Evolutionary conservation across 805 yeast genomes (phyloP).

Genomic region (Hermanozyma aechmeae): DNA sequence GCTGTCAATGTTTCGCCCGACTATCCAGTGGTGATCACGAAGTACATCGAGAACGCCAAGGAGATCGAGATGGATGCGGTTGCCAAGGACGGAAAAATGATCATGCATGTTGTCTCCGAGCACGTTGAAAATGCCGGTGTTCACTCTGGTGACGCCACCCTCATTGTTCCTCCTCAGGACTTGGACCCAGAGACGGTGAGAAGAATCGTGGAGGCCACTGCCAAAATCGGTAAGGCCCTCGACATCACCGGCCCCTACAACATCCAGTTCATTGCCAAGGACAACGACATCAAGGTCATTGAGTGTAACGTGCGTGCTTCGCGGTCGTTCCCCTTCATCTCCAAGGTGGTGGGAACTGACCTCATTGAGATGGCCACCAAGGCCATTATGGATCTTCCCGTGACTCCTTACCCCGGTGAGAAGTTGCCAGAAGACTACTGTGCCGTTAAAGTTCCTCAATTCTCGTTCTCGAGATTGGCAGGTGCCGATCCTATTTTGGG

Average conservation of each 20-base stretch:
- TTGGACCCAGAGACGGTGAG: constrained; percentile 84
- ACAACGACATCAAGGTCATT: constrained; percentile 92
- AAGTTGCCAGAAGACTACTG: constrained; percentile 89
- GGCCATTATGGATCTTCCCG: constrained; percentile 84
- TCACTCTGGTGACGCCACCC: constrained; percentile 98
- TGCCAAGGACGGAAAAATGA: constrained; percentile 86
- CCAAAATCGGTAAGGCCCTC: constrained; percentile 90
- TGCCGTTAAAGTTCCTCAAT: constrained; percentile 95
- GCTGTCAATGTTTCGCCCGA: constrained; percentile 98
- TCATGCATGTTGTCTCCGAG: constrained; percentile 96
- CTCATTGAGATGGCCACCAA: constrained; percentile 95
- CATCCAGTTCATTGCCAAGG: constrained; percentile 93
- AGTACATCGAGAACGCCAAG: constrained; percentile 92
- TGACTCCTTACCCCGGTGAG: constrained; percentile 83
- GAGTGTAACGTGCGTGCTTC: constrained; percentile 99
- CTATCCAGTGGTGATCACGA: constrained; percentile 95
- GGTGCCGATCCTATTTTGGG: constrained; percentile 98
- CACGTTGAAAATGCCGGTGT: constrained; percentile 99
- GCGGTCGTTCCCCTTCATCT: constrained; percentile 98
- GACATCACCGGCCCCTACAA: constrained; percentile 96
- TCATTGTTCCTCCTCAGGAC: constrained; percentile 95
- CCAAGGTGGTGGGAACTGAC: constrained; percentile 94
- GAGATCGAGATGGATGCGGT: constrained; percentile 99
- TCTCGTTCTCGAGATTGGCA: constrained; percentile 91
- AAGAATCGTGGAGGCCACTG: constrained; percentile 90